Percentiles rank a stretch among this genome's conserved stretches.
phyloP scores from a whole-genome alignment of 805 yeast genomes.

The Barnettozyma sp. region DNA sequence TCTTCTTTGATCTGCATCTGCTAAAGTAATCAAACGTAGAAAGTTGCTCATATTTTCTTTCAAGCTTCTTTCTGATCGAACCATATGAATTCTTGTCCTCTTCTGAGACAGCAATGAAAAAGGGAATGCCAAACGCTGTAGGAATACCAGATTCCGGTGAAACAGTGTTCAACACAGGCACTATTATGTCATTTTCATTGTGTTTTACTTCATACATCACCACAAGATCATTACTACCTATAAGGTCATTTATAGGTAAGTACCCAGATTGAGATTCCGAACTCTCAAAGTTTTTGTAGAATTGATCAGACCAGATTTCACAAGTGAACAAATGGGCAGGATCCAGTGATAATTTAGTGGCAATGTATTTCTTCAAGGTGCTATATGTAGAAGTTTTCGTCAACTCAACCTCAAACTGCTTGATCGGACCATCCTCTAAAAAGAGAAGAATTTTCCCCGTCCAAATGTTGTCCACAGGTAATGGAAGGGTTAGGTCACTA shows the following conservation, averaged over 20 bases:
- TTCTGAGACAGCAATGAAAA: conserved; percentile 51
- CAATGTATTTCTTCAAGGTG: conserved; percentile 57
- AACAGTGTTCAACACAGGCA: conserved; percentile 53
- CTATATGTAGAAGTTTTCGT: conserved; percentile 54
- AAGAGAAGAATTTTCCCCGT: conserved; percentile 53
- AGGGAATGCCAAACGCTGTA: conserved; percentile 67
- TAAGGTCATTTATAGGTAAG: conserved; percentile 61
- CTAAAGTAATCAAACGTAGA: conserved; percentile 37
- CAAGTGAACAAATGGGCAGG: conserved; percentile 39
- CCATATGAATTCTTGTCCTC: conserved; percentile 53
- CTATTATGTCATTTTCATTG: conserved; percentile 40
- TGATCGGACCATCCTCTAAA: conserved; percentile 47
- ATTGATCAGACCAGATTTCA: conserved; percentile 60
- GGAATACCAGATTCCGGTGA: conserved; percentile 35
- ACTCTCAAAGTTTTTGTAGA: conserved; percentile 64
- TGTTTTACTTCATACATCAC: conserved; percentile 52
- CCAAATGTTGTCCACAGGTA: conserved; percentile 77
- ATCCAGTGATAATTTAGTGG: conserved; percentile 36
- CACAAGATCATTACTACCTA: conserved; percentile 54
- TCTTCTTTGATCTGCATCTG: conserved; percentile 17
- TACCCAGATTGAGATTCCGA: conserved; percentile 44
- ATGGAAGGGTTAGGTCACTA: conserved; percentile 81
- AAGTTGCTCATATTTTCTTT: conserved; percentile 39
- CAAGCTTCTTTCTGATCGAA: conserved; percentile 49
- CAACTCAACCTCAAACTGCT: conserved; percentile 63